Conservation (phyloP, 108 stramenopile genomes). For the Cyclotella cryptica region DNA sequence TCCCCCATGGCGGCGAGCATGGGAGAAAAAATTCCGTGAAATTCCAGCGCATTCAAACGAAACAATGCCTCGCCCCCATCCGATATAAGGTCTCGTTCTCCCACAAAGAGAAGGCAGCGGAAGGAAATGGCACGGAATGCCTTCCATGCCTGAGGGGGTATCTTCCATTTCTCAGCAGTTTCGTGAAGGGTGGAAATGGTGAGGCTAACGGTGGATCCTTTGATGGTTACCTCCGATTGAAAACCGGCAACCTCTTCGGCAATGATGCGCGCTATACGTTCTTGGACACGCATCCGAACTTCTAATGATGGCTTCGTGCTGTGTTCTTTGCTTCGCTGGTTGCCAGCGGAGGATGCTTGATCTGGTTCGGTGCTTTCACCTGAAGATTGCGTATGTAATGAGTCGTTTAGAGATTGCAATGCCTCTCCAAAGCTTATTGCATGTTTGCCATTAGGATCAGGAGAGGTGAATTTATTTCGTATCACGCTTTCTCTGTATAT, state of each 20-base stretch:
- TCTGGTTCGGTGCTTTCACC: slow-evolving; percentile 5
- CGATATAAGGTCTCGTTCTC: slow-evolving; percentile 80
- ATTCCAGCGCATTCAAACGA: slow-evolving; percentile 76
- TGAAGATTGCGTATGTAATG: slow-evolving; percentile 8
- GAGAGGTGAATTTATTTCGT: slow-evolving; percentile 41
- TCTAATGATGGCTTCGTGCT: slow-evolving; percentile 78
- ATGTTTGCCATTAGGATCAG: slow-evolving; percentile 34
- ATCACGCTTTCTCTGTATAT: slow-evolving; percentile 48
- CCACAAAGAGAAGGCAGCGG: slow-evolving; percentile 81
- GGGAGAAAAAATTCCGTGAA: slow-evolving; percentile 79
- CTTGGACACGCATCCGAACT: slow-evolving; percentile 80
- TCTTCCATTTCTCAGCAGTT: slow-evolving; percentile 81
- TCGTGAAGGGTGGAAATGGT: slow-evolving; percentile 67
- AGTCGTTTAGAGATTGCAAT: slow-evolving; percentile 33
- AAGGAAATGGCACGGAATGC: slow-evolving; percentile 86
- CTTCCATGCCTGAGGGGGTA: slow-evolving; percentile 82
- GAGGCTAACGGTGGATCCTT: slow-evolving; percentile 72
- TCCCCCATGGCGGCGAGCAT: slow-evolving; percentile 87
- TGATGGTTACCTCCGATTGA: slow-evolving; percentile 71
- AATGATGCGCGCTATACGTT: slow-evolving; percentile 84
- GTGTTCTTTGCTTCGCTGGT: slow-evolving; percentile 13
- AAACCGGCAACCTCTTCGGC: slow-evolving; percentile 87
- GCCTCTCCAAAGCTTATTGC: slow-evolving; percentile 54
- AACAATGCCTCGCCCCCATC: slow-evolving; percentile 80
- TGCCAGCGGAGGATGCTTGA: neutral